Conservation (phyloP, 208 protist genomes). For the Blastocrithidia nonstop region DNA sequence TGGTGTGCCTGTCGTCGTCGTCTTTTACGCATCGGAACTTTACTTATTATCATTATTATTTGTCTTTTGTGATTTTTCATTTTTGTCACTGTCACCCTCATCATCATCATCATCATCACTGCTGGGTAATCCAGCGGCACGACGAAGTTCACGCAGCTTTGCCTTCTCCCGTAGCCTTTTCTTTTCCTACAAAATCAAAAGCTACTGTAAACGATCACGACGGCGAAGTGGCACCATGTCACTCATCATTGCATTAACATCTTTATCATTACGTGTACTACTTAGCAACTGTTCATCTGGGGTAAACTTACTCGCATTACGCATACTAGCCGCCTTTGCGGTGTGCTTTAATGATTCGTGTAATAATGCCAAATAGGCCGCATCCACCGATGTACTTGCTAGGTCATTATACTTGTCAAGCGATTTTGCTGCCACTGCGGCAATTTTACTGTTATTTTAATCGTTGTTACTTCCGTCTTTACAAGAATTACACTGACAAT, state of each 20-base stretch:
- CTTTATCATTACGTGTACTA: constrained; percentile 47
- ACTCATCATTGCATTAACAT: constrained; percentile 35
- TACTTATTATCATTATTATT: not conserved
- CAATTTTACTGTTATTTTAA: constrained; percentile 3
- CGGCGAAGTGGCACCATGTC: constrained; percentile 60
- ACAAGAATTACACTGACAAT: constrained; percentile 75
- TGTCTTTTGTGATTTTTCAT: too few species aligned
- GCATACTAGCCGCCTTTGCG: constrained; percentile 39
- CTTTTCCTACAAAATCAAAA: constrained; percentile 76
- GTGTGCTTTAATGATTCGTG: constrained; percentile 29
- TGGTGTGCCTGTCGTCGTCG: not conserved
- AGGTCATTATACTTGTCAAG: too few species aligned
- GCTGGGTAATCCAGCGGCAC: constrained; percentile 22
- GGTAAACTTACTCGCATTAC: constrained; percentile 55
- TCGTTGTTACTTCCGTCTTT: constrained; percentile 11
- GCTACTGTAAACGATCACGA: constrained; percentile 75
- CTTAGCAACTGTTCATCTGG: constrained; percentile 71
- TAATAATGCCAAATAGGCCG: constrained; percentile 55
- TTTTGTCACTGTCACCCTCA: constrained; percentile 1
- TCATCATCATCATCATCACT: constrained; percentile 11
- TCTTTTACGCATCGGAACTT: not conserved
- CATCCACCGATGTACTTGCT: constrained; percentile 37
- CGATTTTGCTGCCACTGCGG: constrained; percentile 7
- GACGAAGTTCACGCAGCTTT: constrained; percentile 32
- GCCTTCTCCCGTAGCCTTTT: constrained; percentile 39